Evolutionary conservation across 1,284 basidiomycete genomes (phyloP).

Genomic region (Fomes fomentarius): DNA sequence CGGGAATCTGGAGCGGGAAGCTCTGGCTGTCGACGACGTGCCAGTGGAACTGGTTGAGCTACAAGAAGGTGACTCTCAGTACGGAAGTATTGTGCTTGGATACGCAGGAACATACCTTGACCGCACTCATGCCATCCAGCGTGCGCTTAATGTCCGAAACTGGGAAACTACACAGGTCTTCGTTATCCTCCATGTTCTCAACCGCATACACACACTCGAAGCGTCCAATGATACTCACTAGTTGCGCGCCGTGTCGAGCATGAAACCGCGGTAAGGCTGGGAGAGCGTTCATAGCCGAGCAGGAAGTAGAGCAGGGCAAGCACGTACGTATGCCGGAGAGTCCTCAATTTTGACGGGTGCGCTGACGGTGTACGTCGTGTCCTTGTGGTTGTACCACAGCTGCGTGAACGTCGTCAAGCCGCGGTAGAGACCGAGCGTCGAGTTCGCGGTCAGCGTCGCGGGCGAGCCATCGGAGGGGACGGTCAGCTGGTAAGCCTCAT

Average conservation of each 20-base stretch:
- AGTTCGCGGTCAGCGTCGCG: conserved; percentile 69
- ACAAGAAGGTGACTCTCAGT: background rate
- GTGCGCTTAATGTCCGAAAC: conserved; percentile 70
- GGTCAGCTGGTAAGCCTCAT: conserved; percentile 69
- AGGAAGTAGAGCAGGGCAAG: background rate
- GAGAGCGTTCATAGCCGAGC: background rate
- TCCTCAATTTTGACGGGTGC: conserved; percentile 67
- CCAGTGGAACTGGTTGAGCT: conserved; percentile 82
- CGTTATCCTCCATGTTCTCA: background rate
- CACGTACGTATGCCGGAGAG: conserved; percentile 62
- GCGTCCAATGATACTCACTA: conserved; percentile 41
- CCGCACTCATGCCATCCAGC: conserved; percentile 85
- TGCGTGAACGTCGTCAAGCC: conserved; percentile 86
- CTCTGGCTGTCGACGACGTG: conserved; percentile 78
- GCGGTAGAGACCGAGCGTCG: conserved; percentile 77
- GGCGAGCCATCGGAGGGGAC: conserved; percentile 62
- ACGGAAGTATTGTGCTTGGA: background rate
- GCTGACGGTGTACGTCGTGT: conserved; percentile 56
- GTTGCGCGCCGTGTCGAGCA: conserved; percentile 80
- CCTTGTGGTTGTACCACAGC: conserved; percentile 65
- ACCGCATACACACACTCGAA: background rate
- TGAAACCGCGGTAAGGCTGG: conserved; percentile 78
- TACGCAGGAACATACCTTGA: conserved; percentile 61
- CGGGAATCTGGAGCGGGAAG: conserved; percentile 73
- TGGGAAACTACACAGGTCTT: conserved; percentile 53